A percentile compares a stretch with the other conserved stretches of the same genome.
These are phyloP conservation scores for Geranomyces michiganensis DNA, from an alignment of 192 early-diverging fungal genomes.

Conservation along the genomic window DNA sequence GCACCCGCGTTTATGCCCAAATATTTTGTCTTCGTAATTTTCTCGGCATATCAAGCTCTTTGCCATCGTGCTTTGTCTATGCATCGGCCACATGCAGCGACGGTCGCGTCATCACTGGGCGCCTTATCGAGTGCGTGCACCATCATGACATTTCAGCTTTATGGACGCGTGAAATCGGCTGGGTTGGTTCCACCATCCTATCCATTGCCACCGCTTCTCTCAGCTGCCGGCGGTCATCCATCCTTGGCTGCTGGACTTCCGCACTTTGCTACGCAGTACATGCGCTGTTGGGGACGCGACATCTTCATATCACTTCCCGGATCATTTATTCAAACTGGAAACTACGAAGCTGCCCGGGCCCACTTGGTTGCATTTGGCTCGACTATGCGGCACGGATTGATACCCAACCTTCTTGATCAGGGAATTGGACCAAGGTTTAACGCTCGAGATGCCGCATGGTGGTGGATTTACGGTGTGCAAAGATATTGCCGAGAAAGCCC, in stretches of 20 bases:
- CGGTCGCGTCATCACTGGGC: constrained; percentile 53
- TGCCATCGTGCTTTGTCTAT: constrained; percentile 61
- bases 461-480: constrained; percentile 89
- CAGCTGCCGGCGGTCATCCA: constrained; percentile 34
- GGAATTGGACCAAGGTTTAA: constrained; percentile 88
- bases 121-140: constrained; percentile 73
- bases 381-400: constrained; percentile 90
- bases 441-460: constrained; percentile 96
- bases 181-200: constrained; percentile 69
- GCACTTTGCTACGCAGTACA: constrained; percentile 89
- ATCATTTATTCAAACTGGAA: constrained; percentile 78
- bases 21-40: constrained; percentile 86
- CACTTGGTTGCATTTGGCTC: constrained; percentile 93
- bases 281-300: constrained; percentile 99
- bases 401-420: constrained; percentile 94
- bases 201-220: constrained; percentile 16
- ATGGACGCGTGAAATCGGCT: constrained; percentile 80
- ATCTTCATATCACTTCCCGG: constrained; percentile 91
- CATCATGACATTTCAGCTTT: constrained; percentile 83
- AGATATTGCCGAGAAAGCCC: constrained; percentile 76
- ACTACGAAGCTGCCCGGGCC: constrained; percentile 76
- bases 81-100: constrained; percentile 45
- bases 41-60: constrained; percentile 77
- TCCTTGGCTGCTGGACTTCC: constrained; percentile 92
- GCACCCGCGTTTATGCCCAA: constrained; percentile 88